These are phyloP conservation scores for Candida dajiaensis DNA, from an alignment of 805 yeast genomes.

Conservation along the genomic window DNA sequence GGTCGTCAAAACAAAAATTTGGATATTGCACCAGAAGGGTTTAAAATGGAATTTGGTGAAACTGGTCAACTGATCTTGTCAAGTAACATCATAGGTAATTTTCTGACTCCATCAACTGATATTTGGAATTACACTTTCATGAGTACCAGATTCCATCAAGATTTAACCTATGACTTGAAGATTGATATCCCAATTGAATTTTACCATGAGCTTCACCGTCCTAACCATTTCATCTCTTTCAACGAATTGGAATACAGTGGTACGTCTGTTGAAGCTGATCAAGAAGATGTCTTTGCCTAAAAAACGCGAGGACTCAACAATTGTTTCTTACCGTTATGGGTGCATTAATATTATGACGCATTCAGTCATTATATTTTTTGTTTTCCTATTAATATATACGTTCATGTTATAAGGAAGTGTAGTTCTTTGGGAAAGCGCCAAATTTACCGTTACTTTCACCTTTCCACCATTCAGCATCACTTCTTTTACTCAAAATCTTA, in stretches of 20 bases:
- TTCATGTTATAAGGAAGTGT: constrained; percentile 7
- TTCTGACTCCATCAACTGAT: constrained; percentile 76
- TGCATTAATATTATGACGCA: not conserved
- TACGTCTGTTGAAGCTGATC: constrained; percentile 53
- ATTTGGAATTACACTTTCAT: constrained; percentile 90
- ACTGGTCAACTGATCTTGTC: constrained; percentile 69
- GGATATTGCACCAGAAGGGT: constrained; percentile 58
- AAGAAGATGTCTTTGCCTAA: constrained; percentile 55
- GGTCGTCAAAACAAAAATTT: constrained; percentile 58
- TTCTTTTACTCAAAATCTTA: constrained; percentile 25
- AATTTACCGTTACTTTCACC: constrained; percentile 15
- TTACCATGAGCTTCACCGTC: constrained; percentile 83
- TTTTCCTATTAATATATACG: not conserved
- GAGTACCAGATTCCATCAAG: constrained; percentile 75
- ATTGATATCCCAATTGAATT: constrained; percentile 76
- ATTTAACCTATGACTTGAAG: constrained; percentile 55
- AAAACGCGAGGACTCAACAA: not conserved
- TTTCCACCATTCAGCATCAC: constrained; percentile 20
- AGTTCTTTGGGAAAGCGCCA: constrained; percentile 20
- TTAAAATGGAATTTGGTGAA: constrained; percentile 49
- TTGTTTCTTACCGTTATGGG: no score
- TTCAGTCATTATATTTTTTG: not conserved
- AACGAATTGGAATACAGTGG: constrained; percentile 51
- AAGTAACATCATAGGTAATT: constrained; percentile 72
- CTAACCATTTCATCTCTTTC: constrained; percentile 77